Evolutionary conservation across 2,329 filamentous ascomycete species (phyloP), one percentile per base, ranked within the genome.

Genomic region (Balansia obtecta): DNA sequence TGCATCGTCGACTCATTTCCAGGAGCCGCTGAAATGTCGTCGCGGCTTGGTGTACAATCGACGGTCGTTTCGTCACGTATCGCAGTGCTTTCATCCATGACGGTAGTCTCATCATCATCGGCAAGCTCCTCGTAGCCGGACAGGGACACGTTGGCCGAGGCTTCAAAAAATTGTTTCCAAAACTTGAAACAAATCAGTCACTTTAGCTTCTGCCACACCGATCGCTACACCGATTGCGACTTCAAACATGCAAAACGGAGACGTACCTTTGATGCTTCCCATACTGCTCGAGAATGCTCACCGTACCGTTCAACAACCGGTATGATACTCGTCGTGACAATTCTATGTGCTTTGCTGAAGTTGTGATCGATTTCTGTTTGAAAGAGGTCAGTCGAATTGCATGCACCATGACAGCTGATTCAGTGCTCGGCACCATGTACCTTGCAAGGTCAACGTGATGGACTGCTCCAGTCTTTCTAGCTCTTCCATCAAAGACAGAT

Each of bases 91-190:
- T 76, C 75, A 16, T 76, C 72, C 22, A 65, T 68, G 1, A 61
- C 70, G 45, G 66, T 71, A 51, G 61, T 76, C 60, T 77, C 80
- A n/a, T 85, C 82, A 48, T 79, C 81, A 50, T 85, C 82, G 13
- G 80, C 80, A 20, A 82, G 75, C 62, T 95, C 90, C 63, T 95
- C 91, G 66, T 98, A 96, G 30, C 90, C 89, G 0, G 89, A 95
- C 11, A 98, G 78, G 11, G 91, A 95, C 27, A 98, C 91, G 61
- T 98, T 97, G 64, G 93, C 93, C 45, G 90, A 95, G 37, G 93
- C 89, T 70, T 98, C 93, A 68, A 98, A 98, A 73, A 98, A 98
- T 72, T 97, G 90, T 69, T 98, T 98, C 93, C 93, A 98, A 69
- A 98, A 98, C 86, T n/a, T n/a, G n/a, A n/a, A n/a, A n/a, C n/a